Evolutionary conservation across 1,284 basidiomycete species (phyloP).

Genomic region (Moesziomyces globuligerus): DNA sequence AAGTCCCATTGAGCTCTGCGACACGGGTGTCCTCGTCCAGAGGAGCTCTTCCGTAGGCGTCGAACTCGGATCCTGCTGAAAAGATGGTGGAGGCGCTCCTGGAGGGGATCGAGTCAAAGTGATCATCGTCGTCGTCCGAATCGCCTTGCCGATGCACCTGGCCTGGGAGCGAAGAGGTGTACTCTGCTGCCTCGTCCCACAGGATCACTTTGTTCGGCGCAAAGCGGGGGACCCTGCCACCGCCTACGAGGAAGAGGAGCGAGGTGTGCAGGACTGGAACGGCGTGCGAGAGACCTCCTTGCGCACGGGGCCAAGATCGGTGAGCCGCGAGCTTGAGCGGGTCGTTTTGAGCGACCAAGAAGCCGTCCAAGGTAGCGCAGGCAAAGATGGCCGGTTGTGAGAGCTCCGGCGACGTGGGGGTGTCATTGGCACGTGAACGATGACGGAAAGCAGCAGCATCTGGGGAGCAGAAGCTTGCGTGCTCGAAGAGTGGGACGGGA

Average conservation of each 20-base stretch:
- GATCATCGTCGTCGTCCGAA: constrained; percentile 21
- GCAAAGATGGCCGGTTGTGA: constrained; percentile 49
- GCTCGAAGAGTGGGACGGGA: constrained; percentile 42
- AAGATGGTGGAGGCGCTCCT: constrained; percentile 52
- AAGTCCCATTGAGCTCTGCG: not conserved
- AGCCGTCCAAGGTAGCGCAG: constrained; percentile 58
- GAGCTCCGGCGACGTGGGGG: not conserved
- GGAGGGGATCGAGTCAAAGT: constrained; percentile 1
- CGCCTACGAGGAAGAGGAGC: constrained; percentile 59
- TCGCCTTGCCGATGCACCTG: not conserved
- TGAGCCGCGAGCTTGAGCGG: constrained; percentile 50
- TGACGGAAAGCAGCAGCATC: not conserved
- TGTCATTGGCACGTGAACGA: too few species aligned
- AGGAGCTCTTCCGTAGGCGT: constrained; percentile 19
- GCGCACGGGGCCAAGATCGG: constrained; percentile 40
- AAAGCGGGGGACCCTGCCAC: constrained; percentile 57
- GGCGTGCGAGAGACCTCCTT: constrained; percentile 53
- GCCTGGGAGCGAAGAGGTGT: constrained; percentile 1
- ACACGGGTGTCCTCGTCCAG: not conserved
- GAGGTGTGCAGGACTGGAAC: constrained; percentile 51
- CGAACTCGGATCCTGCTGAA: constrained; percentile 48
- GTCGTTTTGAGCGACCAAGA: constrained; percentile 49
- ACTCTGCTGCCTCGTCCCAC: constrained; percentile 58
- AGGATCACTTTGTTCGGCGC: constrained; percentile 62
- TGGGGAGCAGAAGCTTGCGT: constrained; percentile 47